Evolutionary conservation across 2,329 filamentous ascomycete genomes (phyloP).

Genomic region (Colletotrichum sp.): DNA sequence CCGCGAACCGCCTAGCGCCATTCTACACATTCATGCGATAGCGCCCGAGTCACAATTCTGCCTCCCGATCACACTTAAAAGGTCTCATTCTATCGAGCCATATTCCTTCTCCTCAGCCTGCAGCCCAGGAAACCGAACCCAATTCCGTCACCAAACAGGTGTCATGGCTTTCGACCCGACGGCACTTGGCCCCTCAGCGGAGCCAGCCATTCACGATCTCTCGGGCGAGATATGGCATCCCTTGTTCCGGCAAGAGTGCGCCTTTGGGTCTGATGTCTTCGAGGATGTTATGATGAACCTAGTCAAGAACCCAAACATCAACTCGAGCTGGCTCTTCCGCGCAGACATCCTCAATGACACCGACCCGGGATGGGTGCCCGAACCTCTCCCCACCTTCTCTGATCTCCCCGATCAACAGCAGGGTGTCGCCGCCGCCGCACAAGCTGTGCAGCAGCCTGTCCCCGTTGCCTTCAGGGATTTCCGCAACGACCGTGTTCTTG

Average conservation of each 20-base stretch:
- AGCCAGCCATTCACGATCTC: conserved; percentile 38
- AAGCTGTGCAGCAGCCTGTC: conserved; percentile 25
- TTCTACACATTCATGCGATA: conserved; percentile 8
- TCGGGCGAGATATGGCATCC: conserved; percentile 54
- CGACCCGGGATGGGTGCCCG: conserved; percentile 33
- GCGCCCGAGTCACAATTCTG: conserved; percentile 4
- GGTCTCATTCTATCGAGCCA: not conserved
- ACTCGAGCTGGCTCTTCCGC: conserved; percentile 77
- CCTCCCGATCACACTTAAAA: not conserved
- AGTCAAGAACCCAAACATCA: conserved; percentile 80
- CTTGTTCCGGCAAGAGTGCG: conserved; percentile 60
- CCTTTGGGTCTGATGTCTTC: conserved; percentile 69
- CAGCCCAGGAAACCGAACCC: conserved; percentile 8
- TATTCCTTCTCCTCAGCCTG: not conserved
- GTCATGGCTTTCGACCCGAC: conserved; percentile 39
- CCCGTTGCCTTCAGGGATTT: conserved; percentile 52
- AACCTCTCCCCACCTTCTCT: conserved; percentile 12
- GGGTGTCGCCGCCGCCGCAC: conserved; percentile 27
- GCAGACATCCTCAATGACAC: conserved; percentile 73
- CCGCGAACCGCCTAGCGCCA: conserved; percentile 1
- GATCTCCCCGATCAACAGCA: conserved; percentile 27
- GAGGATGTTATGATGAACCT: conserved; percentile 73
- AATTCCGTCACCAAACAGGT: not conserved
- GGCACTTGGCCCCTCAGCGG: conserved; percentile 34
- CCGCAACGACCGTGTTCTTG: conserved; percentile 62